These are phyloP conservation scores for Sclerotinia minor DNA, from an alignment of 2,329 filamentous ascomycete genomes.

Conservation along the genomic window DNA sequence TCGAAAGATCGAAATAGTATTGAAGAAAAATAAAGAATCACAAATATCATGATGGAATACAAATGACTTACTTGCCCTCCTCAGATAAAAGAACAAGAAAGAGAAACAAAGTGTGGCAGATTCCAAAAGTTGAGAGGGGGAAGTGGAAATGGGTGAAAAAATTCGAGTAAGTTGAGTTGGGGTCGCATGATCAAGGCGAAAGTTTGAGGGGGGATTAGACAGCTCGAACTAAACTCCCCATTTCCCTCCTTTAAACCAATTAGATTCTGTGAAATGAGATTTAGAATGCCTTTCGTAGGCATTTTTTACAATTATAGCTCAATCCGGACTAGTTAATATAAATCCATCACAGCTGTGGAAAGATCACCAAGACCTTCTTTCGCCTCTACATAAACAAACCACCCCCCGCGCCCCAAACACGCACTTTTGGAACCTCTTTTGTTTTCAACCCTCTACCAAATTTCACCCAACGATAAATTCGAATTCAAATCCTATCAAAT, in stretches of 20 bases:
- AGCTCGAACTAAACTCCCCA: neutral
- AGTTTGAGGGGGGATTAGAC: constrained; percentile 5
- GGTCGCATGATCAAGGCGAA: constrained; percentile 23
- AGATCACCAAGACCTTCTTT: constrained; percentile 22
- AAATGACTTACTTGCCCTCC: neutral
- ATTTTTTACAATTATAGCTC: constrained; percentile 21
- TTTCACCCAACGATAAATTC: neutral
- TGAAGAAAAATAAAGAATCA: neutral
- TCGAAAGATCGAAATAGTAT: neutral
- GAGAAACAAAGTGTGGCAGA: constrained; percentile 5
- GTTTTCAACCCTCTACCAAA: constrained; percentile 5
- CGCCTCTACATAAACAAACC: constrained; percentile 23
- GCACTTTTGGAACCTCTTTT: constrained; percentile 19
- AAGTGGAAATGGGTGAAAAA: constrained; percentile 7
- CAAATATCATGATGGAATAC: neutral
- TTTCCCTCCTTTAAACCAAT: constrained; percentile 14
- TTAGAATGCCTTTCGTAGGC: constrained; percentile 17
- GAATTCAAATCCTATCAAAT: neutral
- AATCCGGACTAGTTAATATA: constrained; percentile 17
- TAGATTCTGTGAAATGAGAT: neutral
- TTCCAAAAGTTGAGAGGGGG: constrained; percentile 5
- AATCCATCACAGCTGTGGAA: neutral
- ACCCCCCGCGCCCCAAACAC: constrained; percentile 17
- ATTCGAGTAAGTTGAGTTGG: constrained; percentile 15
- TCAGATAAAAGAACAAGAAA: neutral